Conservation (phyloP, 441 rosid genomes). For the Pelargonium australe region DNA sequence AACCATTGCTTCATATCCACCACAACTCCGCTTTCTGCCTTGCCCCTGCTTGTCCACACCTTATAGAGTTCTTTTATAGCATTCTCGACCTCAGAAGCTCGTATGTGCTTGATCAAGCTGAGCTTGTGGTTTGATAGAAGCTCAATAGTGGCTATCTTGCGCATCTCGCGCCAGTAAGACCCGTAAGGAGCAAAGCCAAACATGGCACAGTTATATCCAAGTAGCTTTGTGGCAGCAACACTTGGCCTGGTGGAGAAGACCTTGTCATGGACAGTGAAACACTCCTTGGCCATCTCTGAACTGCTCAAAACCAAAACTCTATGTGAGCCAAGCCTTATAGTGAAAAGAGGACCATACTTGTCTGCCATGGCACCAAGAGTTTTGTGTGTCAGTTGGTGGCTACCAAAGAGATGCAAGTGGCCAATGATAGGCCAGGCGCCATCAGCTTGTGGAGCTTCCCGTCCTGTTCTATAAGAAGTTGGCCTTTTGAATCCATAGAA, state of each 20-base stretch:
- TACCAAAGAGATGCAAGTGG: conserved; percentile 19
- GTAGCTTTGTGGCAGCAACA: too few species aligned
- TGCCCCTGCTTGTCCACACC: too few species aligned
- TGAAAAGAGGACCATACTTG: conserved; percentile 21
- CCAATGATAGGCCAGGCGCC: conserved; percentile 27
- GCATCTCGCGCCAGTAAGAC: neutral
- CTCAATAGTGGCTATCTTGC: conserved; percentile 29
- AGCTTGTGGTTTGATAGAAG: neutral
- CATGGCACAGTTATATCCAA: too few species aligned
- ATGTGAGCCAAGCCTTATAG: conserved; percentile 16
- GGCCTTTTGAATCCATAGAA: conserved; percentile 18
- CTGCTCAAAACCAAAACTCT: conserved; percentile 7
- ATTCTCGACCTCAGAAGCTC: conserved; percentile 6
- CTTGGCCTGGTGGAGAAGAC: too few species aligned
- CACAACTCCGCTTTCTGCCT: too few species aligned
- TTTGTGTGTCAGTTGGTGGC: conserved; percentile 22
- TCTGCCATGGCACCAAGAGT: conserved; percentile 23
- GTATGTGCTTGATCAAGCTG: conserved; percentile 23
- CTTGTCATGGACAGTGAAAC: too few species aligned
- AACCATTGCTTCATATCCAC: too few species aligned
- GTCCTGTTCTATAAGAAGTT: neutral
- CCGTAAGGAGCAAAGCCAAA: too few species aligned
- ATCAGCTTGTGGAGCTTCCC: conserved; percentile 13
- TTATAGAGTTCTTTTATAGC: too few species aligned
- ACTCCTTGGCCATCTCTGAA: neutral